Base-by-base conservation (phyloP, 768 basidiomycete genomes). In the Postia placenta region DNA sequence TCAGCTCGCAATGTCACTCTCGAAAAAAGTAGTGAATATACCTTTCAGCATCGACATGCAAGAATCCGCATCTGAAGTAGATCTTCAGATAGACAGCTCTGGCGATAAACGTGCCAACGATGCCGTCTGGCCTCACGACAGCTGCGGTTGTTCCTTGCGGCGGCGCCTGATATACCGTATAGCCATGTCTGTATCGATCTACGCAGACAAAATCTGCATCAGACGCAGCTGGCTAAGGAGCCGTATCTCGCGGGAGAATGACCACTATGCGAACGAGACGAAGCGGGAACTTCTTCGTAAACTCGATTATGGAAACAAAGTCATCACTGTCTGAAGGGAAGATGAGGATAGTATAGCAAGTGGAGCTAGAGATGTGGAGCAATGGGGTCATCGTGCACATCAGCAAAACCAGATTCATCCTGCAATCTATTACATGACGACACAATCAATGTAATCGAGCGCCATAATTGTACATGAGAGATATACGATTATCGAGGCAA, bases 271-370 rank as follows among this genome's bases (percentile, higher is more conserved):
- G 46, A 11, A 47, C 20, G 19, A 28, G 22, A 6, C 33, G 14
- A 14, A 25, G 3, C 22, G 46, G 46, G 24, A 19, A 47, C 20
- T 6, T 35, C 24, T 26, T 5, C 36, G 27, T 11, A 17, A 23
- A 7, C 7, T 12, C 30, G 20, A 26, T 4, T 5, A 36, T n/a
- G 5, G 12, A 9, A 11, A 9, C 45, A 23, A 24, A 5, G 36
- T 24, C 14, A 12, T 27, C 27, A 3, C 3, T 5, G 22, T 11
- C 0, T n/a, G 49, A 23, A 0, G 57, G 36, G 48, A 71, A 70
- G 6, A 71, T 35, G 5, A 71, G 50, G 0, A 64, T 50, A 2
- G 67, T 66, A 43, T 71, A 70, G 15, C 46, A 42, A 9, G 45
- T 24, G 1, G 59, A 36, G 11, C 53, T 45, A 51, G 67, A 67